A percentile compares a stretch with the other conserved stretches of the same genome.
These are phyloP conservation scores for Isatis tinctoria DNA, from an alignment of 345 rosid species.

Conservation along the genomic window DNA sequence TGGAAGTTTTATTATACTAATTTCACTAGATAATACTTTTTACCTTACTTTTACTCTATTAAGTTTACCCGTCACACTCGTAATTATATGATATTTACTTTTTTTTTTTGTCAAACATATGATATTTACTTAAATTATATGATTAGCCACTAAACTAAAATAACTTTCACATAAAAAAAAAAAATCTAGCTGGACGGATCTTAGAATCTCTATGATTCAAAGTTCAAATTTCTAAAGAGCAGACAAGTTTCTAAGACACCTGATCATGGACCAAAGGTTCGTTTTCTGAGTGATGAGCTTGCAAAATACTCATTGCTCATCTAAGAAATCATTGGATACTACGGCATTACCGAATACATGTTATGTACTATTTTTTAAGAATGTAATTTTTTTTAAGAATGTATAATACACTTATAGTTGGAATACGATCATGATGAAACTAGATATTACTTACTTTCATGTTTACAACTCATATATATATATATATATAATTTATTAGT, in stretches of 20 bases:
- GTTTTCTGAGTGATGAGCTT: slow-evolving; percentile 5
- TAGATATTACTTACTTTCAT: neutral
- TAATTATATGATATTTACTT: neutral
- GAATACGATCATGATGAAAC: neutral
- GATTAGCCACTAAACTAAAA: neutral
- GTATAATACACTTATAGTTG: neutral
- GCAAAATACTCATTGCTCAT: slow-evolving; percentile 1
- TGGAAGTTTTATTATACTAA: no score
- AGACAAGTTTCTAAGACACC: neutral
- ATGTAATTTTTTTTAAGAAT: neutral
- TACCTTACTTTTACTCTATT: no score
- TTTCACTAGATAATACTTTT: no score
- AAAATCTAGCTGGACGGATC: neutral
- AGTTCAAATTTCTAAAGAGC: neutral
- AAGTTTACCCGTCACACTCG: no score
- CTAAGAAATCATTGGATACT: slow-evolving; percentile 1
- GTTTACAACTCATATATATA: neutral
- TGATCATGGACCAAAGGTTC: slow-evolving; percentile 5
- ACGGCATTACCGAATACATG: neutral
- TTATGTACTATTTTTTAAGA: neutral
- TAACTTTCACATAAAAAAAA: neutral
- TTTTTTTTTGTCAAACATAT: no score
- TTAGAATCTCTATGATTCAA: neutral
- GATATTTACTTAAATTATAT: no score
- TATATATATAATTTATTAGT: neutral